Evolutionary conservation across 2,329 filamentous ascomycete genomes (phyloP), one percentile per base, ranked within the genome.

Genomic region (Aspergillus vadensis): DNA sequence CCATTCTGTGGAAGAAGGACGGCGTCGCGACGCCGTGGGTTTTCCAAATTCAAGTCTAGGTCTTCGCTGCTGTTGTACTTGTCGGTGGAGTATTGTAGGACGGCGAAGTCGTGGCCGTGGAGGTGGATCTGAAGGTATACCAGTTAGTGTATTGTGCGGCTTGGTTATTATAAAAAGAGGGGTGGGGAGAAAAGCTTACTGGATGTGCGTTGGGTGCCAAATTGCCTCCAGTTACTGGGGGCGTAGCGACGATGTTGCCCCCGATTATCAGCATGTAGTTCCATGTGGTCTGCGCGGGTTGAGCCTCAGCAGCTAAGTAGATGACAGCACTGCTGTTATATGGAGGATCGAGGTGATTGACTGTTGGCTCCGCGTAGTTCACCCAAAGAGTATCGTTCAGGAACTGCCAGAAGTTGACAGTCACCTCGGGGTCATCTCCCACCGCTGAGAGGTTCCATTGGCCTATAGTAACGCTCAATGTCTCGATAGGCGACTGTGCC

Each of bases 101-200:
- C n/a, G 5, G 50, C 59, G 30, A 61, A 54, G 41, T 61, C 59
- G 25, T 61, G 59, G 38, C 59, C 59, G 23, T 61, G 59, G 17
- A 61, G 39, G 12, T 61, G 59, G 7, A 61, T 58, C 59, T 60
- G 1, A 9, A 9, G 51, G 15, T 5, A 14, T 4, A 23, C 6
- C 12, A 23, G 25, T 25, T 38, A 21, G 14, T 15, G 38, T 17
- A 14, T 6, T 17, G 12, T 43, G 41, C 9, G 19, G 0, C 19
- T 4, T 23, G 39, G 5, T 0, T 23, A 23, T 2, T 44, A 10
- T 1, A 15, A 14, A 5, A 12, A 15, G 5, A 5, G 10, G 25
- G 50, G 19, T 10, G 23, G 51, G 21, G 32, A 19, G 41, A 5
- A 30, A 2, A 43, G 36, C 58, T 52, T 17, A 60, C 58, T 14